Evolutionary conservation across 495 filamentous ascomycete genomes (phyloP), one percentile per base, ranked within the genome.

Genomic region (Penicillium manginii): DNA sequence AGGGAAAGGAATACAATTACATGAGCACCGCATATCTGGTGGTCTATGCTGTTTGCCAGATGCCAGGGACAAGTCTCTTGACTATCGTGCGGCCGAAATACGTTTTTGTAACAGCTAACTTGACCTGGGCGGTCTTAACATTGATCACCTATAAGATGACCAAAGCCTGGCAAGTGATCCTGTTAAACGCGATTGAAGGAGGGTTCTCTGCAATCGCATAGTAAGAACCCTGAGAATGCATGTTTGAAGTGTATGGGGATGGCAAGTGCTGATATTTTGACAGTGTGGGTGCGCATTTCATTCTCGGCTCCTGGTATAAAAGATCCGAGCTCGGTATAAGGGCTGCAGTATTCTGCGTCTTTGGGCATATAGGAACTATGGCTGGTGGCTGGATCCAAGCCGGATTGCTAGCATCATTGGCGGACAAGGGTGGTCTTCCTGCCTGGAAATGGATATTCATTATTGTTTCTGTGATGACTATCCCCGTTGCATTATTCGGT

Each of bases 1-100:
- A 73, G 29, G 71, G 73, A 1, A 76, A 73, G 37, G 67, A 73
- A 10, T 76, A 71, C 54, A 76, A 73, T 46, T 76, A 76, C 35
- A 71, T 76, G 73, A 73, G 51, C 19, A 76, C 73, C 5, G 68
- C 69, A 2, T 76, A 76, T 50, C 21, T 73, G 53, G 71, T 73
- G 9, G 65, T 71, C 3, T 76, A 76, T 57, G 71, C 71, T 1
- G 73, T 76, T 15, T 76, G 59, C 22, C 73, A 76, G 50, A 76
- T 76, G 51, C 73, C 71, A 0, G 69, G 69, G 6, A 74, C 71
- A 8, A 72, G 69, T 40, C 57, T 72, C 0, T 52, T 74, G 50
- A 74, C 71, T 8, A 52, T 74, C 8, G 54, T 57, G 7, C 61
- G 71, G 10, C 71, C 71, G 1, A 72, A 69, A 64, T 72, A 74